Evolutionary conservation across 257 asterid genomes (phyloP), one percentile per base, ranked within the genome.

Genomic region (Coffea eugenioides): DNA sequence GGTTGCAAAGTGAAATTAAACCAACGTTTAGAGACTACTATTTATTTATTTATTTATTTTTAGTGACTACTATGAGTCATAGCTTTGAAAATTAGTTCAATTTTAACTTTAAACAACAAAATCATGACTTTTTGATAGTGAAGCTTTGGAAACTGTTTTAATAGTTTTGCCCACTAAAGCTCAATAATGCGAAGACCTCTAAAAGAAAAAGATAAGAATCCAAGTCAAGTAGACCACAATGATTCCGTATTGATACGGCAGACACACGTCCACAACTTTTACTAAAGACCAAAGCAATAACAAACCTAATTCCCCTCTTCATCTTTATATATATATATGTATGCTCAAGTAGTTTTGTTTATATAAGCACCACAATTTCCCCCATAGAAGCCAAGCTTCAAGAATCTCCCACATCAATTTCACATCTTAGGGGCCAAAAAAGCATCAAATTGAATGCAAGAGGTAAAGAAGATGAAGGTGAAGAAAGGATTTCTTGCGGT

Each of bases 401-500:
- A 45, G 16, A 23, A 11, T 2, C 27, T 13, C 3, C 27, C n/a
- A 48, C 13, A 12, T 11, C 27, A 49, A 51, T 51, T 25, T 31
- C 39, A 10, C n/a, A 61, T 23, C 27, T 16, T 16, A 18, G 0
- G 2, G 0, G 39, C 11, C 39, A 41, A 46, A 23, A 0, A 5
- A 43, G 34, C 7, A 14, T 6, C 7, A 59, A 14, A 20, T 61
- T 6, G 21, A 12, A 39, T 57, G 69, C 78, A 74, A 39, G 78
- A 74, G n/a, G 18, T 8, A 69, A 74, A 36, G 68, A 74, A 56
- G 10, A 21, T 56, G 52, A 74, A 74, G 54, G 78, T 74, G 69
- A 74, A 74, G 69, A 74, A 74, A 74, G 78, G 78, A 18, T 74
- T 65, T 65, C 78, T 74, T 36, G 56, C 78, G 36, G 69, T 74